These are phyloP conservation scores for Polyrhizophydium stewartii DNA, from an alignment of 371 early-diverging fungal species.

Conservation along the genomic window DNA sequence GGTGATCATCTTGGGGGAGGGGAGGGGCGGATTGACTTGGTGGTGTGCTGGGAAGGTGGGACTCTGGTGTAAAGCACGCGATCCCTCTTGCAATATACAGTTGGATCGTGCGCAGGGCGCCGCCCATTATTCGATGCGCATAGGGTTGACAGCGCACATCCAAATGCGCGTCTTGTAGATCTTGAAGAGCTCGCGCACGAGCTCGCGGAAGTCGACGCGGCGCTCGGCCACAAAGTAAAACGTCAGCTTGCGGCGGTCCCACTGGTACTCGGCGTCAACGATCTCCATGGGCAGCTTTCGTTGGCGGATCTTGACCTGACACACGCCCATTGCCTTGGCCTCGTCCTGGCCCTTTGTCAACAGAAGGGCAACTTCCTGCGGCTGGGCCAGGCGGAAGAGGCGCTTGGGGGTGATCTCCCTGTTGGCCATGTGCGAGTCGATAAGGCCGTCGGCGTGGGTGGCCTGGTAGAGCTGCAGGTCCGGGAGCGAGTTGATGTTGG, in stretches of 20 bases:
- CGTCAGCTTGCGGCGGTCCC: slow-evolving; percentile 95
- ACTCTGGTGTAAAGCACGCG: too few species aligned
- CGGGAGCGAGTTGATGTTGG: slow-evolving; percentile 45
- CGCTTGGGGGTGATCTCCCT: slow-evolving; percentile 83
- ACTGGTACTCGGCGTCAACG: slow-evolving; percentile 96
- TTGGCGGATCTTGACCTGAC: slow-evolving; percentile 82
- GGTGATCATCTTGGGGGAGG: too few species aligned
- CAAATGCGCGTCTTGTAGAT: slow-evolving; percentile 99
- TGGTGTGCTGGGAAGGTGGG: too few species aligned
- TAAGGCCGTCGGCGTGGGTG: slow-evolving; percentile 33
- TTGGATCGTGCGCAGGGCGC: too few species aligned
- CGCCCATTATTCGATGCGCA: too few species aligned
- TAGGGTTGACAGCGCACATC: slow-evolving; percentile 76
- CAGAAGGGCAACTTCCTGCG: slow-evolving; percentile 68
- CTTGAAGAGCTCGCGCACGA: slow-evolving; percentile 97
- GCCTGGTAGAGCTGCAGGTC: slow-evolving; percentile 55
- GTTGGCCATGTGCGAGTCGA: slow-evolving; percentile 30
- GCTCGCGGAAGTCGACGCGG: slow-evolving; percentile 97
- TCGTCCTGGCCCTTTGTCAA: slow-evolving; percentile 80
- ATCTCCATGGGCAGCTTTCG: slow-evolving; percentile 90
- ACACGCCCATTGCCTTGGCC: slow-evolving; percentile 76
- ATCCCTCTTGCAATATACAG: too few species aligned
- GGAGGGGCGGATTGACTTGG: too few species aligned
- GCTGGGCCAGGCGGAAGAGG: slow-evolving; percentile 78
- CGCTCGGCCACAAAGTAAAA: slow-evolving; percentile 94